phyloP scores from a whole-genome alignment of 1,284 basidiomycete genomes.

The Trichosporon faecale region DNA sequence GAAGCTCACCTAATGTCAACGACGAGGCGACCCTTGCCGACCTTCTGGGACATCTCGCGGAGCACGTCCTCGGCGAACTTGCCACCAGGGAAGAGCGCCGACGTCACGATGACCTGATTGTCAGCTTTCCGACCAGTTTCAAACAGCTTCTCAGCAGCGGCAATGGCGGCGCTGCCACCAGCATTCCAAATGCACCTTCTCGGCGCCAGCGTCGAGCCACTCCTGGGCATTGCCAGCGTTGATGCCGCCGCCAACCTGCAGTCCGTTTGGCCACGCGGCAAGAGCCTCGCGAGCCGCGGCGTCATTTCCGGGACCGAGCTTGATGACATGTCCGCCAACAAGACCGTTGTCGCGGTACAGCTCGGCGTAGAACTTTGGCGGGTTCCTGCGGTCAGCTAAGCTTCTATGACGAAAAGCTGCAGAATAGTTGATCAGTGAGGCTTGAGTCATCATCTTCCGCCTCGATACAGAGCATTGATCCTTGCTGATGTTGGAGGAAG shows the following conservation, averaged over 20 bases:
- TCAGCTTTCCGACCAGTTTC: not conserved
- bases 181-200: conserved; percentile 63
- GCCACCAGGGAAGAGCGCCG: conserved; percentile 81
- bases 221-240: conserved; percentile 70
- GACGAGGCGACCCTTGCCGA: conserved; percentile 84
- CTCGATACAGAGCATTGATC: too few relatives aligned
- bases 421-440: too few relatives aligned
- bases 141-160: too few relatives aligned
- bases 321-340: conserved; percentile 91
- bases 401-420: too few relatives aligned
- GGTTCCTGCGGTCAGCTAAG: conserved; percentile 60
- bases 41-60: conserved; percentile 60
- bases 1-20: conserved; percentile 81
- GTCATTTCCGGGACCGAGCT: conserved; percentile 85
- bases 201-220: conserved; percentile 87
- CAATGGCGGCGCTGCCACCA: too few relatives aligned
- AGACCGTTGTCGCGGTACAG: conserved; percentile 72
- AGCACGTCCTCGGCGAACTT: conserved; percentile 76
- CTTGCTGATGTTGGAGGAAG: too few relatives aligned
- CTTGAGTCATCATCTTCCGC: too few relatives aligned
- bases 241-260: conserved; percentile 95
- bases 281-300: conserved; percentile 79
- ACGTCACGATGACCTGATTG: conserved; percentile 88
- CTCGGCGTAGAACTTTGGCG: conserved; percentile 73
- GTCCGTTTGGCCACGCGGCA: conserved; percentile 72